Evolutionary conservation across 306 rosid genomes (phyloP), one percentile per base, ranked within the genome.

Genomic region (Geum urbanum): DNA sequence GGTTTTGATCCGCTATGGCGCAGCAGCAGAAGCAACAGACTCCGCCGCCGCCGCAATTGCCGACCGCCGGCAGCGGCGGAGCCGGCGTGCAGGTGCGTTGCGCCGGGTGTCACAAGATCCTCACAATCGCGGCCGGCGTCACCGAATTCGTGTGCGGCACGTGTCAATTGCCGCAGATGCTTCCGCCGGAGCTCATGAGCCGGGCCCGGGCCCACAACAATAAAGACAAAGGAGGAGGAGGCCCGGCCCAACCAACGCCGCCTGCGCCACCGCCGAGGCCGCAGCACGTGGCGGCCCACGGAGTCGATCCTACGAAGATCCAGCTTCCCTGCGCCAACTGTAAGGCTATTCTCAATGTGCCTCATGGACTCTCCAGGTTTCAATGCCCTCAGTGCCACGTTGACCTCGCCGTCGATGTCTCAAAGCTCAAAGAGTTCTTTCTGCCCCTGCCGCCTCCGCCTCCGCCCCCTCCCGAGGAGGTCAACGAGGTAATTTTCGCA

Each of bases 271-370:
- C 60, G 19, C 57, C 62, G 55, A 76, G 48, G 41, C 72, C 66
- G 62, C 72, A 66, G 13, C 89, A 88, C 32, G 83, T 70, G 22
- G 91, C 89, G 9, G 91, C 96, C 0, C 99, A 84, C 20, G 97
- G 97, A 71, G 87, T 91, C 75, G 99, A 95, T 86, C 99, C 97
- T 9, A 67, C 99, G 60, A 95, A 95, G 96, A 87, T 95, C 86
- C 99, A 95, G 84, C 87, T 95, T 35, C 95, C 99, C 19, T 95
- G 99, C 67, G 97, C 95, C 45, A 78, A 83, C 27, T 95, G 99
- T 62, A 91, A 87, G 82, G 96, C 99, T 43, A 84, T 91, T 50
- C 99, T 95, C 69, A 91, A 95, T 76, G 99, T 95, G 19, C 99
- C 99, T 56, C 96, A 91, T 27, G 99, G 99, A 52, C 83, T 91